Evolutionary conservation across 768 basidiomycete genomes (phyloP).

Genomic region (Suillus americanus): DNA sequence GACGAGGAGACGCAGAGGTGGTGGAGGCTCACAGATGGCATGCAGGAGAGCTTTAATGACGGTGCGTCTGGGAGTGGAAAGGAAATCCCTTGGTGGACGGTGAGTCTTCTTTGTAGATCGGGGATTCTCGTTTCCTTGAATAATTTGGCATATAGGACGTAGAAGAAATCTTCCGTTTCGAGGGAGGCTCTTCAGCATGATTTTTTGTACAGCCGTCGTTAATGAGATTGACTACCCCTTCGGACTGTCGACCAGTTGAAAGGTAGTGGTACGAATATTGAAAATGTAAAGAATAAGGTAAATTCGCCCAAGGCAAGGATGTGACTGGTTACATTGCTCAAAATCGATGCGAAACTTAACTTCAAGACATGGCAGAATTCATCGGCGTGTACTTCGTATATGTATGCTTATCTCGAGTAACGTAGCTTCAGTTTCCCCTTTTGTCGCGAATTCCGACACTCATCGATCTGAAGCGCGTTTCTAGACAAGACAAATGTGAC

Average conservation of each 20-base stretch:
- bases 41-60: slow-evolving; percentile 77
- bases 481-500: not conserved
- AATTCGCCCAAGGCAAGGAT: not conserved
- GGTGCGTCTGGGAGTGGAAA: slow-evolving; percentile 69
- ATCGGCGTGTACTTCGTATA: not conserved
- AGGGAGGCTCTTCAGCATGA: slow-evolving; percentile 34
- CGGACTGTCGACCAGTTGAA: not conserved
- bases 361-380: not conserved
- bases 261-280: not conserved
- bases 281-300: not conserved
- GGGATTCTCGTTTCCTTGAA: not conserved
- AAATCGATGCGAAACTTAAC: not conserved
- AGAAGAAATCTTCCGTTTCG: slow-evolving; percentile 74
- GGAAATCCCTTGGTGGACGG: slow-evolving; percentile 70
- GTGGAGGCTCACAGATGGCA: slow-evolving; percentile 71
- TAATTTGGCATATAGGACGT: slow-evolving; percentile 34
- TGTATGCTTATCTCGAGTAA: not conserved
- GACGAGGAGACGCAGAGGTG: slow-evolving; percentile 72
- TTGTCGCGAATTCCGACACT: not conserved
- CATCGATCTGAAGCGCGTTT: not conserved
- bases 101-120: slow-evolving; percentile 16
- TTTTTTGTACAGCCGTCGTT: not conserved
- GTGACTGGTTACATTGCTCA: not conserved
- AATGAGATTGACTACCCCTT: not conserved
- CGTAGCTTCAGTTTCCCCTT: not conserved